Conservation (phyloP, 2,329 filamentous ascomycete genomes). For the Sclerotinia sclerotiorum region DNA sequence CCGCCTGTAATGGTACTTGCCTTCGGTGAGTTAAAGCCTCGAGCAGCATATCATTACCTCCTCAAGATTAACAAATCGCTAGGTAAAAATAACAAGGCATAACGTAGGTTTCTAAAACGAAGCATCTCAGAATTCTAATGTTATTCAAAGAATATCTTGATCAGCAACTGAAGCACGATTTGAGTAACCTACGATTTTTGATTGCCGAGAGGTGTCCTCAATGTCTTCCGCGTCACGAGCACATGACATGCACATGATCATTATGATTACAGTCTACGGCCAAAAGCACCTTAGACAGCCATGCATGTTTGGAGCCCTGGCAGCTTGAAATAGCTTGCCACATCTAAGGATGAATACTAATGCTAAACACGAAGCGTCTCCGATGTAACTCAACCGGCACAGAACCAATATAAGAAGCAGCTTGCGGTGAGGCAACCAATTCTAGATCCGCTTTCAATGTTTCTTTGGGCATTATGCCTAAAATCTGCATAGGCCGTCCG, state of each 20-base stretch:
- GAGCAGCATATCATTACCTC: not conserved
- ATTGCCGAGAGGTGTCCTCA: not conserved
- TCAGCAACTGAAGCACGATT: not conserved
- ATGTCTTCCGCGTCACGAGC: not conserved
- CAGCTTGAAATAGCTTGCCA: no score
- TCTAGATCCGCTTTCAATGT: not conserved
- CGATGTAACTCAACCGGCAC: not conserved
- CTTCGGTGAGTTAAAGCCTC: not conserved
- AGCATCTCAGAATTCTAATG: not conserved
- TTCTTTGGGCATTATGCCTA: not conserved
- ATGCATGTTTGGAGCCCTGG: not conserved
- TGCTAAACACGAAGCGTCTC: not conserved
- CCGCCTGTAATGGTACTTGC: not conserved
- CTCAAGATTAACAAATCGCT: not conserved
- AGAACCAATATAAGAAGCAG: not conserved
- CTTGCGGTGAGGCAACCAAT: slow-evolving; percentile 11
- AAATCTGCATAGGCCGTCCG: no score
- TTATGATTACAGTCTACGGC: not conserved
- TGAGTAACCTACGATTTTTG: not conserved
- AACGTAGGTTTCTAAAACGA: no score
- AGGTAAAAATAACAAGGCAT: not conserved
- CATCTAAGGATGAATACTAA: no score
- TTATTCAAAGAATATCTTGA: not conserved
- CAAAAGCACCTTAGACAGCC: not conserved
- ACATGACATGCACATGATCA: not conserved